Base-by-base conservation (phyloP, 495 filamentous ascomycete species). In the Aspergillus baeticus region DNA sequence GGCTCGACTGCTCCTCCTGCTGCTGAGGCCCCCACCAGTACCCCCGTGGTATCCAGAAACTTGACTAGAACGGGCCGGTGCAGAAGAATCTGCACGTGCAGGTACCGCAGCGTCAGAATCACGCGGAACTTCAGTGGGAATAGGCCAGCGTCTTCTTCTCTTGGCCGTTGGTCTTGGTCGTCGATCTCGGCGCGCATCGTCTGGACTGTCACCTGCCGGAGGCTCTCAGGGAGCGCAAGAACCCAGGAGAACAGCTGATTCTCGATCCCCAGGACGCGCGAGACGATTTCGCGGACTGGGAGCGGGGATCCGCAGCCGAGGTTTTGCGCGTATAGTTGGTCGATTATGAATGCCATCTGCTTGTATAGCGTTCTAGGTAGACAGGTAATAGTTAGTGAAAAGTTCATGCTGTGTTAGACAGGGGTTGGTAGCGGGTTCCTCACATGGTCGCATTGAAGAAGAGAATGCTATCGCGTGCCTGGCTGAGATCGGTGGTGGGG, bases 401-500 rank as follows among this genome's bases (percentile, higher is more conserved):
- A n/a, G n/a, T 34, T 6, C 6, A 34, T 34, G 15, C 7, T 33
- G 36, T 53, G 35, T 20, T 17, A 10, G 13, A 13, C 18, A 26
- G 14, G 2, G 8, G 26, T 31, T 3, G 1, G 7, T 44, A 13
- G 17, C 2, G 8, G 3, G 15, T 69, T 4, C 6, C 65, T 57
- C 58, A 73, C 64, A 76, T 75, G 20, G 70, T 69, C 4, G 70
- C 42, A 36, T 72, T 76, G 56, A 72, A 76, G 47, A 76, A 74
- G 4, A 60, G 23, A 56, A 69, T 20, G 50, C 63, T 55, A 15
- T 17, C 6, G n/a, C 38, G n/a, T n/a, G 35, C 10, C 15, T n/a
- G 35, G 13, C 35, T 14, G 15, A 4, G 13, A 13, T 5, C 35
- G 4, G 35, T 7, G 35, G 15, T n/a, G 35, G 6, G 35, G 15